A percentile compares a stretch with the other conserved stretches of the same genome.
Evolutionary conservation across 2,329 filamentous ascomycete species (phyloP).

Genomic region (Paecilomyces variotii): DNA sequence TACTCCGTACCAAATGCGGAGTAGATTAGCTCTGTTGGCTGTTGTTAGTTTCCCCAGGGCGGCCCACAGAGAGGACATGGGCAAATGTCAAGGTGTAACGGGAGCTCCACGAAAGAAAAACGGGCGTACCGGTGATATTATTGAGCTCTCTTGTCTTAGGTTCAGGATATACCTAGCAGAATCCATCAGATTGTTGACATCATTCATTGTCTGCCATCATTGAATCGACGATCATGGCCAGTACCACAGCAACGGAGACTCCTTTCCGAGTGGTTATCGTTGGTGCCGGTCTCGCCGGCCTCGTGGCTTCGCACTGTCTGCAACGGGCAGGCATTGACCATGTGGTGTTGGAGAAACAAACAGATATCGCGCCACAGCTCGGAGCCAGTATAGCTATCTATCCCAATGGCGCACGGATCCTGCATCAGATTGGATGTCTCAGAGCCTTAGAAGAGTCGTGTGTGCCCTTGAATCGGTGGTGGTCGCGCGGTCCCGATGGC

Average conservation of each 20-base stretch:
- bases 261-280: conserved; percentile 34
- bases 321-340: conserved; percentile 40
- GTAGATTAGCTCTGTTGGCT: not conserved
- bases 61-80: not conserved
- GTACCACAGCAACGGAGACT: not conserved
- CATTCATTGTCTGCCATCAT: not conserved
- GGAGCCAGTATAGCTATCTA: conserved; percentile 42
- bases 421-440: conserved; percentile 42
- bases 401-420: conserved; percentile 35
- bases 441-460: conserved; percentile 21
- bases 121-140: not conserved
- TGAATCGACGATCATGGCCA: not conserved
- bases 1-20: no score
- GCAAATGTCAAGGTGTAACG: not conserved
- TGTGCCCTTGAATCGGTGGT: conserved; percentile 4
- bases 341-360: conserved; percentile 38
- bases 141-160: not conserved
- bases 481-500: not conserved
- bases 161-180: not conserved
- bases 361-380: conserved; percentile 25
- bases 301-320: conserved; percentile 38
- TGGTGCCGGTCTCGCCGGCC: conserved; percentile 42
- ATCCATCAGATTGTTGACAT: not conserved
- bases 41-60: not conserved
- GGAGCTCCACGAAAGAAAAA: not conserved